Evolutionary conservation across 2,329 filamentous ascomycete genomes (phyloP).

Genomic region (Leptodontidium sp.): DNA sequence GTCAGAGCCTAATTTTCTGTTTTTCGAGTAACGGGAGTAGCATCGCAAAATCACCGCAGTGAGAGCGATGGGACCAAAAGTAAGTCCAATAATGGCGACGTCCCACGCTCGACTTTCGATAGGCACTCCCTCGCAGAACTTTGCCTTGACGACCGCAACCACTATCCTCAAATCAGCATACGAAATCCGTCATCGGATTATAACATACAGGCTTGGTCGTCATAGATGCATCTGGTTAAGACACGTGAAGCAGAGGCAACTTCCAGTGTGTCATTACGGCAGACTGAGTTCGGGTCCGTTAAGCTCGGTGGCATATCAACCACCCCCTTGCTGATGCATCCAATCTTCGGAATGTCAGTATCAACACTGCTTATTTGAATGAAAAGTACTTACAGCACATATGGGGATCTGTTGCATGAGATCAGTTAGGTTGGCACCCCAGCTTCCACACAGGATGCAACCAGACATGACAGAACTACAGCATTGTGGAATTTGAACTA

Average conservation of each 20-base stretch:
- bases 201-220: constrained; percentile 27
- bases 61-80: constrained; percentile 26
- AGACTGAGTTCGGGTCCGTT: constrained; percentile 21
- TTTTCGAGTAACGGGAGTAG: constrained; percentile 32
- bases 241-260: constrained; percentile 25
- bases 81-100: constrained; percentile 22
- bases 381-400: constrained; percentile 28
- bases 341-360: constrained; percentile 13
- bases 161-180: constrained; percentile 14
- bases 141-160: constrained; percentile 16
- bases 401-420: constrained; percentile 23
- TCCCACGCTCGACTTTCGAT: constrained; percentile 23
- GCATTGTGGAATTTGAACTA: background rate
- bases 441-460: constrained; percentile 1
- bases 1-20: constrained; percentile 27
- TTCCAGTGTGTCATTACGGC: constrained; percentile 31
- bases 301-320: background rate
- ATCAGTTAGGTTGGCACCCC: constrained; percentile 21
- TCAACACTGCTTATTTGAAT: background rate
- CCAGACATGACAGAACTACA: background rate
- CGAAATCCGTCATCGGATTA: too few relatives aligned
- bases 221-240: constrained; percentile 22
- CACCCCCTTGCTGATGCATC: constrained; percentile 21
- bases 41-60: constrained; percentile 30
- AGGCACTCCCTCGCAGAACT: constrained; percentile 28